Conservation (phyloP, 345 rosid species). For the Ceriops tagal region DNA sequence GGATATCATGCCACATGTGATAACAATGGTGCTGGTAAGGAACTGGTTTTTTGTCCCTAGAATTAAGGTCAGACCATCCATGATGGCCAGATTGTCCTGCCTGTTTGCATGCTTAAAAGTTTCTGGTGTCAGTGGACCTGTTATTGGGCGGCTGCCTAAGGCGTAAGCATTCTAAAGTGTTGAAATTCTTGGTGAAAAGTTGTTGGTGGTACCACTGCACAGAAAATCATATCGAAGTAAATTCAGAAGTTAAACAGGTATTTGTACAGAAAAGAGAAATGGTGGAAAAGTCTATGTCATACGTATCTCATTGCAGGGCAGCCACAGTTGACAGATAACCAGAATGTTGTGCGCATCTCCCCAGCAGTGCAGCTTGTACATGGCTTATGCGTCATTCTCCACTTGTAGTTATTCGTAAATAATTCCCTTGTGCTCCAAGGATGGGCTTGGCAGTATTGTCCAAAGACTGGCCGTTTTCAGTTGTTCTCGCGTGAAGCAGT, state of each 20-base stretch:
- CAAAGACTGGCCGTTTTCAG: too few species aligned
- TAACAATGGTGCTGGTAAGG: conserved; percentile 29
- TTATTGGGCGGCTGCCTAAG: conserved; percentile 40
- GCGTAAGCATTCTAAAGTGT: conserved; percentile 52
- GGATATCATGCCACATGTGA: conserved; percentile 42
- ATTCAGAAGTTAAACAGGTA: conserved; percentile 9
- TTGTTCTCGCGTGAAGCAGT: background rate
- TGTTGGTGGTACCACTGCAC: conserved; percentile 7
- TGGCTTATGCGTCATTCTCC: background rate
- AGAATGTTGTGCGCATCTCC: background rate
- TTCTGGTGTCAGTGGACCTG: conserved; percentile 44
- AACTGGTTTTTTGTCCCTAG: conserved; percentile 36
- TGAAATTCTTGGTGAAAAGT: background rate
- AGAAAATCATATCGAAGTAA: conserved; percentile 13
- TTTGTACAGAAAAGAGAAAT: too few species aligned
- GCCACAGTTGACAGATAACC: conserved; percentile 1
- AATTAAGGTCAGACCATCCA: conserved; percentile 41
- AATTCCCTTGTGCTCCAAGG: background rate
- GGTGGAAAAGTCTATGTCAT: background rate
- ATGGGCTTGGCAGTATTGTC: too few species aligned
- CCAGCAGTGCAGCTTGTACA: background rate
- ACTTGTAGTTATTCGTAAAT: background rate
- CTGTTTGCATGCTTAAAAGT: conserved; percentile 59
- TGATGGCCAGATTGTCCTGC: conserved; percentile 60
- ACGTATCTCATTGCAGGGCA: background rate